Evolutionary conservation across 2,329 filamentous ascomycete species (phyloP), one percentile per base, ranked within the genome.

Genomic region (Cryphonectria carpinicola): DNA sequence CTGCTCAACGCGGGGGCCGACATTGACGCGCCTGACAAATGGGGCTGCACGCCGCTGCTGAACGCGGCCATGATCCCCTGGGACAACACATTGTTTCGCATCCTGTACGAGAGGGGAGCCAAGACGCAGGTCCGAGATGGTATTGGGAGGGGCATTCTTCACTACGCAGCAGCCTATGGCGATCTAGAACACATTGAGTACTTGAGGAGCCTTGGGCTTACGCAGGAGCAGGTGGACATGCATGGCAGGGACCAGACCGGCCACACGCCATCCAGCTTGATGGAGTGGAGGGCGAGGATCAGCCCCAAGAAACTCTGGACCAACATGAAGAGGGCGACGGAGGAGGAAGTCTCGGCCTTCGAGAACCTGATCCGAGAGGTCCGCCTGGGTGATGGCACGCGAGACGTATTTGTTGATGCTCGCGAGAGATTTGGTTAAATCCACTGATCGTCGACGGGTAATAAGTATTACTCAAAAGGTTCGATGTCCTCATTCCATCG

Each of bases 281-380:
- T 58, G 25, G 28, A 7, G 25, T 58, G 25, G 54, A 58, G 54
- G 54, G 28, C 28, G 6, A 19, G 54, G 4, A 28, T 14, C n/a
- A 56, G 25, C 52, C 52, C 25, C 11, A 56, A 56, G 6, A 22
- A 58, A 58, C 28, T 32, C 54, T 58, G 25, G 54, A 58, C 28
- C 13, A 58, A 58, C 54, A 58, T 58, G 54, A 58, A 58, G 17
- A 17, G 54, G 28, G 25, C 28, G 13, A 58, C 54, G 14, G 5
- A 58, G 49, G 49, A 54, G 28, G 54, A 58, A 58, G 54, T 58
- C 25, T 58, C 13, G 25, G 54, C 54, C 25, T 58, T 58, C 54
- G 22, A 19, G 4, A 19, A 58, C 25, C 54, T 58, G 54, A 35
- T 58, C 54, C 25, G 28, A 32, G 28, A 32, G 5, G 54, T 32